Evolutionary conservation across 164 flowering plant genomes (phyloP).

Genomic region (Annona squamosa): DNA sequence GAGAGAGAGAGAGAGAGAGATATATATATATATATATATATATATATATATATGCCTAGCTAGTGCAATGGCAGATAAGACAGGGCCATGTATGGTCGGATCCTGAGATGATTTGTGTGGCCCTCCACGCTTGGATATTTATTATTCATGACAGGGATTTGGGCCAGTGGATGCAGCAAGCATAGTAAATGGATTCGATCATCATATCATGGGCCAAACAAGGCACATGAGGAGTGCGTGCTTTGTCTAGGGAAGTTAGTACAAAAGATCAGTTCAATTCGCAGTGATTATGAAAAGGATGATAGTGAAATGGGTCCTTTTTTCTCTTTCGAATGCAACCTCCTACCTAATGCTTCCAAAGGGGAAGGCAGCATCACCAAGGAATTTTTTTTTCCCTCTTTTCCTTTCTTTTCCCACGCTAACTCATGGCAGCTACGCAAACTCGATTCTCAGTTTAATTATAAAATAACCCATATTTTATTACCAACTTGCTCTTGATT

Average conservation of each 20-base stretch:
- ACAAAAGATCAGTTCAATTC: not conserved
- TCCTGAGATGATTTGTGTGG: slow-evolving; percentile 1
- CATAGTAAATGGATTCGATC: not conserved
- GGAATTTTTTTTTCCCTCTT: slow-evolving; percentile 2
- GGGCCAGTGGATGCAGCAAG: not conserved
- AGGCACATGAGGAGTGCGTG: not conserved
- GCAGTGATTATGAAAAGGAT: not conserved
- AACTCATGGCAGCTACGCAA: too few relatives aligned
- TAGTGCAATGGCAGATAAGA: too few relatives aligned
- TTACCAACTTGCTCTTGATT: slow-evolving; percentile 8
- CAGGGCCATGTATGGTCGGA: not conserved
- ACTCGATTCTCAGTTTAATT: not conserved
- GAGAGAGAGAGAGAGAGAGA: too few relatives aligned
- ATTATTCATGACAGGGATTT: slow-evolving; percentile 5
- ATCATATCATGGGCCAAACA: not conserved
- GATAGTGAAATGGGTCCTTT: not conserved
- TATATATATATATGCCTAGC: too few relatives aligned
- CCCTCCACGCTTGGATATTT: not conserved
- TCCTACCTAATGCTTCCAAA: slow-evolving; percentile 9
- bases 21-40: too few relatives aligned
- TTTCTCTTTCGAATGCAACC: slow-evolving; percentile 5
- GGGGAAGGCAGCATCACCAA: slow-evolving; percentile 3
- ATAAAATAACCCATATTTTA: slow-evolving; percentile 1
- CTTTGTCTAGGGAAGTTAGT: slow-evolving; percentile 8
- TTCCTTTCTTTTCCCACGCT: not conserved